phyloP scores from a whole-genome alignment of 2,329 filamentous ascomycete species.

The Rutstroemia sydowiana region DNA sequence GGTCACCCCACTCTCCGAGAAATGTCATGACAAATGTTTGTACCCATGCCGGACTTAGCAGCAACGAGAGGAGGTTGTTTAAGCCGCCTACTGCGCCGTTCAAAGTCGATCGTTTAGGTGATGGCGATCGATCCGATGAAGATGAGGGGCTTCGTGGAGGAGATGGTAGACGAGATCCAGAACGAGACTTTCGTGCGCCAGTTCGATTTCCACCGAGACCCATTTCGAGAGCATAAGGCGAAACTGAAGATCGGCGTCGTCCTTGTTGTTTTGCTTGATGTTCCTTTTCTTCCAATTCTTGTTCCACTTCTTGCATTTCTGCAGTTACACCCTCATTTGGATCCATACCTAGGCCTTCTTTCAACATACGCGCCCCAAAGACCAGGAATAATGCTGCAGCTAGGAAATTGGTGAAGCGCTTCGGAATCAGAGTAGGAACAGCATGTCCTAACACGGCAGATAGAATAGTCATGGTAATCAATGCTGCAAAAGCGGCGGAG shows the following conservation, averaged over 20 bases:
- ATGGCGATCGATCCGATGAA: slow-evolving; percentile 52
- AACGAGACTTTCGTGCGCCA: slow-evolving; percentile 60
- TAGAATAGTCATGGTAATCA: slow-evolving; percentile 90
- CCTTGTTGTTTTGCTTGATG: slow-evolving; percentile 61
- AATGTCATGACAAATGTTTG: slow-evolving; percentile 99
- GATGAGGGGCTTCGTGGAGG: slow-evolving; percentile 73
- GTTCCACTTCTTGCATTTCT: slow-evolving; percentile 95
- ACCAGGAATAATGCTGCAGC: slow-evolving; percentile 81
- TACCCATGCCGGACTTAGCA: slow-evolving; percentile 94
- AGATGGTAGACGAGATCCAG: slow-evolving; percentile 69
- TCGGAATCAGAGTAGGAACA: slow-evolving; percentile 81
- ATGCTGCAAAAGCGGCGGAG: slow-evolving; percentile 83
- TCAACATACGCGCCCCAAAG: slow-evolving; percentile 77
- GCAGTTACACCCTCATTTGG: slow-evolving; percentile 87
- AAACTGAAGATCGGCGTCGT: slow-evolving; percentile 59
- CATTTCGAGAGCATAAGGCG: slow-evolving; percentile 73
- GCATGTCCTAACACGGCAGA: slow-evolving; percentile 90
- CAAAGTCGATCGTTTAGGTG: slow-evolving; percentile 34
- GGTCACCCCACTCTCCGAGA: slow-evolving; percentile 94
- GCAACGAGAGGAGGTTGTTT: slow-evolving; percentile 76
- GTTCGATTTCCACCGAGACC: slow-evolving; percentile 54
- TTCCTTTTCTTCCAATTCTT: slow-evolving; percentile 90
- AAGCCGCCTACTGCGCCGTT: slow-evolving; percentile 54
- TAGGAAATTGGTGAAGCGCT: slow-evolving; percentile 81
- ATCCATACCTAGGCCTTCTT: slow-evolving; percentile 83